Evolutionary conservation across 257 asterid genomes (phyloP).

Genomic region (Nicotiana tomentosiformis): DNA sequence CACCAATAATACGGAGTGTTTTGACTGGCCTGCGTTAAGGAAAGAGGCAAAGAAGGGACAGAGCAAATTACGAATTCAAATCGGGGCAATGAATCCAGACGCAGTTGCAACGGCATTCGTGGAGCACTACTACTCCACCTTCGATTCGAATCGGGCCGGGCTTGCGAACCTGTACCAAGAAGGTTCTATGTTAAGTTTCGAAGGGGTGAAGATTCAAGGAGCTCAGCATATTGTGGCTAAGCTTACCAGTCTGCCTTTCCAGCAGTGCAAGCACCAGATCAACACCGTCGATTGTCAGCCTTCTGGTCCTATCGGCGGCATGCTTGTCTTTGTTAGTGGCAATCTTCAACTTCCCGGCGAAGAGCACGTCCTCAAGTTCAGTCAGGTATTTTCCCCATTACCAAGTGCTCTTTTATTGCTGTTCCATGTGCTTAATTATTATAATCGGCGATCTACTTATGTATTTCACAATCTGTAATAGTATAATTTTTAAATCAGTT

Average conservation of each 20-base stretch:
- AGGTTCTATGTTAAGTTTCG: constrained; percentile 44
- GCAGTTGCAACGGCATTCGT: constrained; percentile 47
- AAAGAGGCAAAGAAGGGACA: constrained; percentile 2
- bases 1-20: neutral
- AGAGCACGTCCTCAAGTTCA: constrained; percentile 47
- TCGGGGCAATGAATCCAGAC: constrained; percentile 44
- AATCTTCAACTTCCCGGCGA: constrained; percentile 54
- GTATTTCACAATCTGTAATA: neutral
- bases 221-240: constrained; percentile 32
- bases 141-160: constrained; percentile 41
- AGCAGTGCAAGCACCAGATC: constrained; percentile 50
- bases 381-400: constrained; percentile 20
- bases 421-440: neutral
- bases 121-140: constrained; percentile 54
- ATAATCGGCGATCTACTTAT: neutral
- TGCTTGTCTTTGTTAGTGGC: constrained; percentile 55
- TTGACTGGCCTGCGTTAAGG: neutral
- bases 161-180: constrained; percentile 46
- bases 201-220: constrained; percentile 52
- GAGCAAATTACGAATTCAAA: neutral
- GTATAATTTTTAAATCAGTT: neutral
- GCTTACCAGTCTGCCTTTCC: constrained; percentile 41
- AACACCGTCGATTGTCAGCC: constrained; percentile 62
- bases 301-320: constrained; percentile 61
- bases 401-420: neutral